A percentile compares a stretch with the other conserved stretches of the same genome.
Conservation (phyloP, 2,329 filamentous ascomycete species). For the Xylaria sp. region DNA sequence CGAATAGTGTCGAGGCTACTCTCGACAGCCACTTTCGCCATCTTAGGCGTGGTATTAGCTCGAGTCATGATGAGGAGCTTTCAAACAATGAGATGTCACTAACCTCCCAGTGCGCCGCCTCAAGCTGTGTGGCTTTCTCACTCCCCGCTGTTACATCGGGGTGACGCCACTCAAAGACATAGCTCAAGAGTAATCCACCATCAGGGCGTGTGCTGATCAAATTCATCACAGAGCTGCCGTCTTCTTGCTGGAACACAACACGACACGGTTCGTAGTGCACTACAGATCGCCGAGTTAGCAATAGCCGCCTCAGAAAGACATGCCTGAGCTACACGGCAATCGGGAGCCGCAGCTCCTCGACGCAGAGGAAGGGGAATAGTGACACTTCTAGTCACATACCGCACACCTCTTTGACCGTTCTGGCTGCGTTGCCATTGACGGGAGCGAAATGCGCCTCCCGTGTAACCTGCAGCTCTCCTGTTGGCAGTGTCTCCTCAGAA, state of each 20-base stretch:
- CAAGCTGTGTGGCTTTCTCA: constrained; percentile 34
- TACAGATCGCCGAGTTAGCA: background rate
- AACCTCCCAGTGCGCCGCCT: constrained; percentile 38
- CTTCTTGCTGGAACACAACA: constrained; percentile 45
- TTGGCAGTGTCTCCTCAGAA: constrained; percentile 35
- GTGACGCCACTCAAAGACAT: constrained; percentile 45
- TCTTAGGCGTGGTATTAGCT: constrained; percentile 27
- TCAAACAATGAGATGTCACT: background rate
- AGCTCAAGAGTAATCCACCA: constrained; percentile 44
- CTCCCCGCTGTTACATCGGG: constrained; percentile 38
- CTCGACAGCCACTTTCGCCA: constrained; percentile 40
- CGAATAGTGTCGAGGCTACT: constrained; percentile 41
- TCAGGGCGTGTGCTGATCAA: constrained; percentile 40
- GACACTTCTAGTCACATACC: constrained; percentile 14
- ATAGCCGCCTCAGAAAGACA: background rate
- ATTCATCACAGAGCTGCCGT: constrained; percentile 45
- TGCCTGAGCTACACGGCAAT: background rate
- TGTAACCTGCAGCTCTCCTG: constrained; percentile 35
- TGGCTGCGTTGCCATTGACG: constrained; percentile 24
- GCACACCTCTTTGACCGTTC: constrained; percentile 40
- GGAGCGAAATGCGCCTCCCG: constrained; percentile 41
- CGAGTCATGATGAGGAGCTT: background rate
- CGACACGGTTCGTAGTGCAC: constrained; percentile 42
- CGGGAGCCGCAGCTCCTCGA: background rate
- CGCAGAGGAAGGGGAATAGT: background rate